Conservation (phyloP, 2,329 filamentous ascomycete species). For the Fusarium sp. region DNA sequence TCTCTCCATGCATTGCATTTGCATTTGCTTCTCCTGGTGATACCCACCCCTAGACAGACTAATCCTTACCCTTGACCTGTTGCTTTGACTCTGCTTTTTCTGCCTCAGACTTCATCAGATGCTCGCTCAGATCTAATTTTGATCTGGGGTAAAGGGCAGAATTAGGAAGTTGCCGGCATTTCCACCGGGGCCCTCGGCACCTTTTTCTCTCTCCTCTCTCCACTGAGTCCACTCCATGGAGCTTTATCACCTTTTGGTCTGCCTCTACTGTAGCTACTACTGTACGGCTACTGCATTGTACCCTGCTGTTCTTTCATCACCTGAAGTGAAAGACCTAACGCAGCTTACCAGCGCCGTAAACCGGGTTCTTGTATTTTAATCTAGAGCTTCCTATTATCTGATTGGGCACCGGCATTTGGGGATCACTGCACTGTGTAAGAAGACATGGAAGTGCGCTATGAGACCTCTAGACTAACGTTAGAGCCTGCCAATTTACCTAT, state of each 20-base stretch:
- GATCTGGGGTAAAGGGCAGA: constrained; percentile 4
- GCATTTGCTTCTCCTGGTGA: neutral
- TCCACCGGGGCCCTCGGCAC: constrained; percentile 8
- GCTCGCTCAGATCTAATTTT: neutral
- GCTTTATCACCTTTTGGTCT: neutral
- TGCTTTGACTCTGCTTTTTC: neutral
- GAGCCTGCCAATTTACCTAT: constrained; percentile 1
- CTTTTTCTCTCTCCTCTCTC: neutral
- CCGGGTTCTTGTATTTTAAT: neutral
- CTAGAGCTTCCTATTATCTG: neutral
- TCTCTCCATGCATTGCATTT: neutral
- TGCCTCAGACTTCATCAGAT: neutral
- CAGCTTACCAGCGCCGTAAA: neutral
- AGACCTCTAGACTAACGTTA: neutral
- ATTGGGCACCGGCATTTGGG: neutral
- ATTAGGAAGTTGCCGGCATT: constrained; percentile 12
- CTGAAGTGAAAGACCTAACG: neutral
- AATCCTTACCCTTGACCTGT: neutral
- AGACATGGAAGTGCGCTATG: neutral
- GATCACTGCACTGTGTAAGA: constrained; percentile 21
- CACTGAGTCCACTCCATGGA: neutral
- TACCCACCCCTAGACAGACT: constrained; percentile 8
- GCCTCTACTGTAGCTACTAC: neutral
- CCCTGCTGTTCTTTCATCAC: neutral
- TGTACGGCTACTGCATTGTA: neutral